Base-by-base conservation (phyloP, 257 asterid genomes). In the Rauvolfia tetraphylla region DNA sequence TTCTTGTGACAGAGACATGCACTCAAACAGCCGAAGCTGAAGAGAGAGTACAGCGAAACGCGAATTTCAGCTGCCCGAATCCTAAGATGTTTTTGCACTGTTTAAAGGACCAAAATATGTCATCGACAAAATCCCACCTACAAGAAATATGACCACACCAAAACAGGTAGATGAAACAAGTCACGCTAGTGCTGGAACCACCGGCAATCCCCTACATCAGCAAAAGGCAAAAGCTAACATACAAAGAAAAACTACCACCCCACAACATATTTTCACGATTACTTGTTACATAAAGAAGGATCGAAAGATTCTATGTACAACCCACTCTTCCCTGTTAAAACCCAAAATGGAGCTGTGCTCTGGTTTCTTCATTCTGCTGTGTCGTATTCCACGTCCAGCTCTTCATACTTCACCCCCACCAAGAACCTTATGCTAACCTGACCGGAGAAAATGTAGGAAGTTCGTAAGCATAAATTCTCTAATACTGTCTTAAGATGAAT, bases 331-430 rank as follows among this genome's bases (percentile, higher is more conserved):
- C 23, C 17, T 1, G 17, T 5, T 14, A 67, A 36, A 9, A 23
- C 25, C 23, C 27, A 10, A 22, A 41, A 53, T 17, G 22, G 33
- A 14, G 10, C 6, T 36, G n/a, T n/a, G 12, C 17, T 23, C 27
- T 41, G 3, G 25, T 14, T n/a, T 38, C 39, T 44, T 29, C 70
- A 76, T 31, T 86, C 93, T 0, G 79, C 89, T 0, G 81, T 49
- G 9, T 86, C 95, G 1, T 87, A 85, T 71, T 75, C 89, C n/a
- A 85, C 91, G 0, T 80, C 86, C 83, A 81, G 82, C 85, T 95
- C 96, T 69, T 91, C 98, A n/a, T 82, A 91, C 84, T 87, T 90
- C 48, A 95, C 90, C 0, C 83, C 87, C 80, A 93, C 98, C 88
- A 95, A 20, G 80, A 93, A 95, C 90, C 88, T 89, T 56, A 89